Evolutionary conservation across 2,329 filamentous ascomycete species (phyloP).

Genomic region (Phymatotrichopsis omnivora): DNA sequence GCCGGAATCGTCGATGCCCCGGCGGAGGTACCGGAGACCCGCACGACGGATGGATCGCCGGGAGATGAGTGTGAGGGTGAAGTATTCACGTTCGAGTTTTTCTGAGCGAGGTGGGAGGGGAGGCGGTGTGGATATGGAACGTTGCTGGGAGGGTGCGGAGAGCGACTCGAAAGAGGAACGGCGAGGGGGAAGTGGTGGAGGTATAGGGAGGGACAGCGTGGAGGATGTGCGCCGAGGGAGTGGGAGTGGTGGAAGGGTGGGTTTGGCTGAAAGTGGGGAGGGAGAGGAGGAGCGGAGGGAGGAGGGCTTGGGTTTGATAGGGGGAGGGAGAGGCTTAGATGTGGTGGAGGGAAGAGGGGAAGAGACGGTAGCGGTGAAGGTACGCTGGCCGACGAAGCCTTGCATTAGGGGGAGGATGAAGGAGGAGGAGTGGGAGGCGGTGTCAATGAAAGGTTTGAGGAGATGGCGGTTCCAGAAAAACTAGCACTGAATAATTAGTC

Average conservation of each 20-base stretch:
- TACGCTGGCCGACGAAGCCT: constrained; percentile 80
- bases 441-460: constrained; percentile 60
- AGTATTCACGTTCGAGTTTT: constrained; percentile 38
- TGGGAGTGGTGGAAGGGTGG: no score
- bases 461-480: constrained; percentile 91
- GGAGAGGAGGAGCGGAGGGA: constrained; percentile 36
- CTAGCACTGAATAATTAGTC: constrained; percentile 31
- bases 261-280: constrained; percentile 14
- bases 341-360: constrained; percentile 27
- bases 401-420: constrained; percentile 78
- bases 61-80: constrained; percentile 84
- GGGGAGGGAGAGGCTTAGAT: background rate
- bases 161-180: constrained; percentile 12
- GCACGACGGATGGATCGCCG: constrained; percentile 76
- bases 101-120: constrained; percentile 27
- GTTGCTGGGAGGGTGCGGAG: constrained; percentile 23
- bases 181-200: no score
- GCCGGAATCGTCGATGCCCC: constrained; percentile 83
- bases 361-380: constrained; percentile 50
- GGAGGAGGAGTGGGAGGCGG: constrained; percentile 57
- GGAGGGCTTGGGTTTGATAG: background rate
- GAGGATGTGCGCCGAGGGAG: no score
- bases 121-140: no score
- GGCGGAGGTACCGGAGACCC: constrained; percentile 77
- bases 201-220: background rate